Percentiles rank a stretch among this genome's conserved stretches.
Evolutionary conservation across 1,139 yeast genomes (phyloP).

Genomic region (Saccharomyces hybrid): DNA sequence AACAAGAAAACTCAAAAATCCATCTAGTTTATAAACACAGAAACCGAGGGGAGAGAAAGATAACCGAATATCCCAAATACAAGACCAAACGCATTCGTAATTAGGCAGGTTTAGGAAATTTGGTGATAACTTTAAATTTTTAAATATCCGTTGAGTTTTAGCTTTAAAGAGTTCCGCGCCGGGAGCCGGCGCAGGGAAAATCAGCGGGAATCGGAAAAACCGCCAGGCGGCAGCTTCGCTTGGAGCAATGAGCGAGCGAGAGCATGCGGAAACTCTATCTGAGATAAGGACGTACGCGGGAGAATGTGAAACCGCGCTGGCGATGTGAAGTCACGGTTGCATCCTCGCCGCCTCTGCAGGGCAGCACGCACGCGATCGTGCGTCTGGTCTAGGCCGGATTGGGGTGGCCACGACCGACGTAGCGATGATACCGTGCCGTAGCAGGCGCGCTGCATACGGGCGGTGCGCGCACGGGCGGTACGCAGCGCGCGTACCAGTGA

Average conservation of each 20-base stretch:
- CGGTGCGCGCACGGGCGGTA: background rate
- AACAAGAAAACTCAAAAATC: background rate
- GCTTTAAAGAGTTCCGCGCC: background rate
- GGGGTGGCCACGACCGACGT: background rate
- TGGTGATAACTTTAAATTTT: background rate
- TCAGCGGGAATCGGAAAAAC: background rate
- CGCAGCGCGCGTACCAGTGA: background rate
- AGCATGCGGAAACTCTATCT: background rate
- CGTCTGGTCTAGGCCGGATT: background rate
- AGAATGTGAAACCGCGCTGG: background rate
- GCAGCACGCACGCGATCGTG: background rate
- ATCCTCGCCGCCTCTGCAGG: background rate
- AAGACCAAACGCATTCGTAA: background rate
- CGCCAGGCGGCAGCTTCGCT: background rate
- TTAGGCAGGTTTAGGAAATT: background rate
- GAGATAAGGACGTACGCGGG: background rate
- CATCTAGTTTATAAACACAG: background rate
- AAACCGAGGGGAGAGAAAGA: background rate
- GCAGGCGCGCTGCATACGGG: background rate
- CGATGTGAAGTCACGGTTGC: background rate
- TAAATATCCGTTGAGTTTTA: background rate
- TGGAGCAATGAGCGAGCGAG: background rate
- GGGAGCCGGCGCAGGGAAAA: background rate
- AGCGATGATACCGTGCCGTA: background rate
- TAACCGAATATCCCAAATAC: background rate